Evolutionary conservation across 768 basidiomycete species (phyloP), one percentile per base, ranked within the genome.

Genomic region (Xerocomus spinulosus): DNA sequence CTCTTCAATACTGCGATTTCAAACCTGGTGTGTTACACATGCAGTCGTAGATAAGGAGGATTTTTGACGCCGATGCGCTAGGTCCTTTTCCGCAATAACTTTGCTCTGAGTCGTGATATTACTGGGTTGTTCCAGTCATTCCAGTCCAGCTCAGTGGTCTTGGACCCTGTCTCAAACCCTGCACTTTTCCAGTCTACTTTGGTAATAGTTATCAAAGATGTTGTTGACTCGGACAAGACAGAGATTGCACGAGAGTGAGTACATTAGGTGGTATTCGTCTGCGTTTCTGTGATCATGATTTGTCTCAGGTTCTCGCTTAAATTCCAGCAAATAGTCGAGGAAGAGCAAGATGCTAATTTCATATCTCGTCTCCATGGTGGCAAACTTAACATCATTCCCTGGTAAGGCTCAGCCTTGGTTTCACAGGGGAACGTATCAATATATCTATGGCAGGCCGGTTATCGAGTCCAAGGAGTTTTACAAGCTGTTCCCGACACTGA

Each of bases 131-230:
- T 83, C 52, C 77, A 79, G 47, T 80, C 79, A 0, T 81, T 80
- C 64, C 80, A 81, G 49, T 75, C 77, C 0, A 78, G 77, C n/a
- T 73, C 77, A 0, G 72, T 76, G 0, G 72, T 83, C 12, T 61
- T 83, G 4, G 79, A 84, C 54, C 82, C 82, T 5, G 68, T 72
- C 13, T 67, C 74, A 0, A 83, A 83, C 56, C 81, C 79, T 0
- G 70, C 70, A 3, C 62, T 83, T 7, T 83, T 83, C 63, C 76
- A 73, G 54, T 82, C 80, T 0, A 79, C 72, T 0, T 62, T 83
- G 12, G 73, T 73, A 4, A 81, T 83, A 51, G 80, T 83, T 36
- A 82, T 83, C 62, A 83, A 83, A 82, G 82, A 83, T 44, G 80
- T 82, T 12, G 73, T 81, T 0, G 82, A 83, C 43, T 73, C 78